These are phyloP conservation scores for Phytophthora citricola DNA, from an alignment of 352 stramenopile genomes.

Conservation along the genomic window DNA sequence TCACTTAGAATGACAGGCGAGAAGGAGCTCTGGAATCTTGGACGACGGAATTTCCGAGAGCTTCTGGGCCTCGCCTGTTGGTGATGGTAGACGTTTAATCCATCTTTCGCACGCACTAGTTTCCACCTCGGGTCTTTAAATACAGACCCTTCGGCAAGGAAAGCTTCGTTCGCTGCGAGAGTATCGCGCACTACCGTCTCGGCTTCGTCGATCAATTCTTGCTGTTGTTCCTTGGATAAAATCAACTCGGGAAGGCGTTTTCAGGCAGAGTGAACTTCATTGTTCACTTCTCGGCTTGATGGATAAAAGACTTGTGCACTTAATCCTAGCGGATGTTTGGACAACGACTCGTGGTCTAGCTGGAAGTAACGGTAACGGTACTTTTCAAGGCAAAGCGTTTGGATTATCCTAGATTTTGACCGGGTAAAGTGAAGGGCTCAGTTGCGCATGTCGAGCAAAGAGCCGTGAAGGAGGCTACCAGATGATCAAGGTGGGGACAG, in stretches of 20 bases:
- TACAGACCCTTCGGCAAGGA: neutral
- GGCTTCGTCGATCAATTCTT: neutral
- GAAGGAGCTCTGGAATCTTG: neutral
- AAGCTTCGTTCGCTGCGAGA: neutral
- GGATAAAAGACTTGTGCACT: neutral
- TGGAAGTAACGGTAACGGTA: neutral
- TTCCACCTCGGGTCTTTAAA: neutral
- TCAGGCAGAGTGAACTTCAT: slow-evolving; percentile 2
- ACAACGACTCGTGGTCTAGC: no score
- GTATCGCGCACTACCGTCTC: neutral
- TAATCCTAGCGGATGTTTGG: no score
- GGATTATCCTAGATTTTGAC: no score
- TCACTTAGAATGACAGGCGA: neutral
- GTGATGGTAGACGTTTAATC: neutral
- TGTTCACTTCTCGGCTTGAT: neutral
- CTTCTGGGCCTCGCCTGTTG: neutral
- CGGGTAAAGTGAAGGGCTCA: neutral
- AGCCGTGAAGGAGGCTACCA: slow-evolving; percentile 4
- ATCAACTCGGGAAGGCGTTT: neutral
- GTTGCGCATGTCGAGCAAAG: neutral
- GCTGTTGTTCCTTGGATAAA: neutral
- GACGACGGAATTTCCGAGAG: no score
- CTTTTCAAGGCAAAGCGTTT: neutral
- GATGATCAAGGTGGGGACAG: slow-evolving; percentile 3
- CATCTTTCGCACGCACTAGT: neutral